A percentile compares a stretch with the other conserved stretches of the same genome.
Evolutionary conservation across 345 rosid species (phyloP).

Genomic region (Cochlearia excelsa): DNA sequence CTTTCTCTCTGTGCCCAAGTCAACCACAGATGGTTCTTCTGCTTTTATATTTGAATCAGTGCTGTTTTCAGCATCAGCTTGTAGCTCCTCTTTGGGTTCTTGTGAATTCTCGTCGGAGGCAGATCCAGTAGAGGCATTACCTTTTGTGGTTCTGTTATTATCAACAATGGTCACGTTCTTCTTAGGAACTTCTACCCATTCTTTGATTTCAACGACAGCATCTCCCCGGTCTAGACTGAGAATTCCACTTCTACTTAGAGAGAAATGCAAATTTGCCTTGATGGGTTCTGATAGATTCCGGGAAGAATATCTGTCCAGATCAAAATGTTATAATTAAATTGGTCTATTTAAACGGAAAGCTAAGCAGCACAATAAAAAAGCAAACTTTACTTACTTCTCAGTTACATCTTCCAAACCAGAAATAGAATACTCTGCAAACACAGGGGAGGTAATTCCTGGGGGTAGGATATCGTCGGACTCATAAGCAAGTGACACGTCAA

Average conservation of each 20-base stretch:
- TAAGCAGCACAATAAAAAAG: neutral
- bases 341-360: conserved; percentile 12
- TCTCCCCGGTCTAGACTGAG: conserved; percentile 87
- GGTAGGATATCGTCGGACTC: conserved; percentile 76
- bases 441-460: conserved; percentile 59
- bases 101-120: conserved; percentile 46
- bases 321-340: neutral
- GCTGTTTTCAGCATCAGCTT: conserved; percentile 44
- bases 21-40: conserved; percentile 50
- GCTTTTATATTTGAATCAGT: conserved; percentile 36
- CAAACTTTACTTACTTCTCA: conserved; percentile 64
- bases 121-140: conserved; percentile 51
- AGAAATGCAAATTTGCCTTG: conserved; percentile 89
- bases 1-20: conserved; percentile 66
- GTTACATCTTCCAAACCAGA: conserved; percentile 73
- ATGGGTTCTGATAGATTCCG: conserved; percentile 90
- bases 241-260: conserved; percentile 91
- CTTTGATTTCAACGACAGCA: conserved; percentile 87
- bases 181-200: conserved; percentile 96
- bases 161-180: conserved; percentile 64
- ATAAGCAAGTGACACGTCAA: conserved; percentile 82
- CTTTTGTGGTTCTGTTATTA: conserved; percentile 56
- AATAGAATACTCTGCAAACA: conserved; percentile 82
- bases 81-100: conserved; percentile 48
- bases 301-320: conserved; percentile 64